These are phyloP conservation scores for Macrophomina pseudophaseolina DNA, from an alignment of 2,329 filamentous ascomycete species.

Conservation along the genomic window DNA sequence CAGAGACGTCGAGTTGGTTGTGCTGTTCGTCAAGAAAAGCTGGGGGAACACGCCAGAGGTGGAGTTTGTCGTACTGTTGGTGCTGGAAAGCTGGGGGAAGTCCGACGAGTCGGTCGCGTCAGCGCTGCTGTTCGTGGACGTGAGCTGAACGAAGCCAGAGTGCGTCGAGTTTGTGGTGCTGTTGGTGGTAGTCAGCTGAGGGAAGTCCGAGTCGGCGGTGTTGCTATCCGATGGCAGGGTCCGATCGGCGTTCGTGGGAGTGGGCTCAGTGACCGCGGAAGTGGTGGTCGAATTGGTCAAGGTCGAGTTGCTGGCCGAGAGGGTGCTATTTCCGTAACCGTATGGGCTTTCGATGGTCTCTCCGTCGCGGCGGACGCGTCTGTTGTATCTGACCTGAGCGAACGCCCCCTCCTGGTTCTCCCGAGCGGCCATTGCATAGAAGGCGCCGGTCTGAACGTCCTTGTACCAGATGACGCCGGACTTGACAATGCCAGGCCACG, in stretches of 20 bases:
- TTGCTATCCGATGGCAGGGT: not conserved
- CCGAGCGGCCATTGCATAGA: slow-evolving; percentile 10
- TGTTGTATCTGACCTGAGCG: not conserved
- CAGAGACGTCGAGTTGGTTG: not conserved
- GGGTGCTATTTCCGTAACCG: slow-evolving; percentile 1
- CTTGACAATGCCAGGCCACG: slow-evolving; percentile 4
- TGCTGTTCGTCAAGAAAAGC: slow-evolving; percentile 1
- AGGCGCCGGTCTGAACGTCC: not conserved
- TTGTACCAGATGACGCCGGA: slow-evolving; percentile 20
- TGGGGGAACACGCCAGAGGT: not conserved
- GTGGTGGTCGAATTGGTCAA: not conserved
- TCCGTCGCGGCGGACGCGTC: not conserved
- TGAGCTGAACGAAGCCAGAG: not conserved
- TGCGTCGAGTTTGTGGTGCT: not conserved
- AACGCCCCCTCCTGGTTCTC: not conserved
- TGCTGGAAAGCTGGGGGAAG: not conserved
- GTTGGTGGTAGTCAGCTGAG: not conserved
- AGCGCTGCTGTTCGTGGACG: not conserved
- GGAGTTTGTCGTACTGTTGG: not conserved
- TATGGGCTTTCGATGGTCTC: not conserved
- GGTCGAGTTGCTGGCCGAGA: not conserved
- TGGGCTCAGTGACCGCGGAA: not conserved
- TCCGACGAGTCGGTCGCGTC: not conserved
- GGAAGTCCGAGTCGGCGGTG: not conserved
- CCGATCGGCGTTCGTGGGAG: not conserved